A percentile compares a stretch with the other conserved stretches of the same genome.
Conservation (phyloP, 257 asterid genomes). For the Lavandula angustifolia region DNA sequence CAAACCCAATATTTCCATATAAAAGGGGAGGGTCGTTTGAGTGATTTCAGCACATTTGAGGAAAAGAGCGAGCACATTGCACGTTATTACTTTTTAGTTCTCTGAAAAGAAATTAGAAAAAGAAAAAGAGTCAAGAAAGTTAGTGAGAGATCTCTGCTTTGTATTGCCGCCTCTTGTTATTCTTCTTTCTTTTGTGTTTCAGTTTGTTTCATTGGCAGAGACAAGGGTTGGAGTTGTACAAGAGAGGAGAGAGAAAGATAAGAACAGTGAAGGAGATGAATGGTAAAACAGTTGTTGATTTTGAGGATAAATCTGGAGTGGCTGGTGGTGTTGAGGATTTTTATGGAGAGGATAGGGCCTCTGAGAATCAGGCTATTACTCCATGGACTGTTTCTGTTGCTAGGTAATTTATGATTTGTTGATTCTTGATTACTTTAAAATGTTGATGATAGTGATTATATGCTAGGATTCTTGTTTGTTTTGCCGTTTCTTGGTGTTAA, state of each 20-base stretch:
- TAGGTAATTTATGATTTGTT: constrained; percentile 49
- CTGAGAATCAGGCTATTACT: constrained; percentile 76
- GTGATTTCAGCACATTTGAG: constrained; percentile 4
- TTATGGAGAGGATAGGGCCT: constrained; percentile 89
- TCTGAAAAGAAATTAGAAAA: background rate
- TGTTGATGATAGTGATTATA: constrained; percentile 9
- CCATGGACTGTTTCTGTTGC: constrained; percentile 92
- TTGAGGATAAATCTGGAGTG: constrained; percentile 55
- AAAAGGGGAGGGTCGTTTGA: constrained; percentile 32
- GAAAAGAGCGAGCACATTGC: background rate
- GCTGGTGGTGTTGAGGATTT: constrained; percentile 86
- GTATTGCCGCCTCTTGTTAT: constrained; percentile 33
- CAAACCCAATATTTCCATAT: constrained; percentile 26
- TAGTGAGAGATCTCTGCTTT: background rate
- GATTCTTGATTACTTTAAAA: background rate
- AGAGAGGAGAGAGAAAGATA: constrained; percentile 39
- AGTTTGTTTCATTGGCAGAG: constrained; percentile 64
- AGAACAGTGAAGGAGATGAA: constrained; percentile 46
- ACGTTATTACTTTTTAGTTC: background rate
- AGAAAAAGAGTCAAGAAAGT: background rate
- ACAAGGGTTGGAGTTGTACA: constrained; percentile 26
- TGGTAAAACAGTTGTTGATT: constrained; percentile 57
- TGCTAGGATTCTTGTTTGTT: constrained; percentile 15
- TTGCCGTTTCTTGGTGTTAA: background rate
- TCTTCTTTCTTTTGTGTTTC: constrained; percentile 37